Evolutionary conservation across 192 early-diverging fungal genomes (phyloP), one percentile per base, ranked within the genome.

Genomic region (Radiomyces spectabilis): DNA sequence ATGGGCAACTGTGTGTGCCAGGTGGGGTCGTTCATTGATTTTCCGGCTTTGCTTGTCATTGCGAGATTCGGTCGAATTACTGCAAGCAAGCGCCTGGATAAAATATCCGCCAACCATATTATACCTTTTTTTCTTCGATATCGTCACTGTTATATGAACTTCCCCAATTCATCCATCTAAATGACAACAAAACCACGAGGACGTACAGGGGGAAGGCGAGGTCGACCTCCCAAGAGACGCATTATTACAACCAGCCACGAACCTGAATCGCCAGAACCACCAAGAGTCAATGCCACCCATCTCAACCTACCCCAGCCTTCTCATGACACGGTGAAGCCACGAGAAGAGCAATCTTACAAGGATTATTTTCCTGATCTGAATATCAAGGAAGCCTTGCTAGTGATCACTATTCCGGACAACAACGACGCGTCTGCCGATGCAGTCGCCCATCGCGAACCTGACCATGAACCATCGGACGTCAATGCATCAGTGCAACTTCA

Each of bases 311-410:
- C 16, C 21, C 27, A 8, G 10, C 25, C 21, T 13, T 18, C 10
- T 21, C 10, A 12, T 5, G 12, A 38, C 35, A 26, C 25, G 21
- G 31, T 44, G 25, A 83, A 85, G 49, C 93, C 91, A 25, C 75
- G 88, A 41, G 93, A 96, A 68, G 93, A 96, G 66, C 79, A 84
- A 39, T 77, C 87, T 16, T 93, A 83, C 59, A 69, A 75, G 19
- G 88, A 87, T 37, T 84, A 87, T 32, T 92, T 88, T 58, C 89
- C 93, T 1, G 88, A 88, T 60, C 72, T 96, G 37, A 79, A 87
- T 49, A 60, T 79, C 7, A 43, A 68, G 25, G 34, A 58, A 31
- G 69, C 68, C 12, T 70, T 87, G 16, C 59, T 56, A 2, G 59
- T 83, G 22, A 58, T 84, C 15, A 48, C 53, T 38, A 13, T 57